These are phyloP conservation scores for Saccharomycodes ludwigii DNA, from an alignment of 805 yeast species.

Conservation along the genomic window DNA sequence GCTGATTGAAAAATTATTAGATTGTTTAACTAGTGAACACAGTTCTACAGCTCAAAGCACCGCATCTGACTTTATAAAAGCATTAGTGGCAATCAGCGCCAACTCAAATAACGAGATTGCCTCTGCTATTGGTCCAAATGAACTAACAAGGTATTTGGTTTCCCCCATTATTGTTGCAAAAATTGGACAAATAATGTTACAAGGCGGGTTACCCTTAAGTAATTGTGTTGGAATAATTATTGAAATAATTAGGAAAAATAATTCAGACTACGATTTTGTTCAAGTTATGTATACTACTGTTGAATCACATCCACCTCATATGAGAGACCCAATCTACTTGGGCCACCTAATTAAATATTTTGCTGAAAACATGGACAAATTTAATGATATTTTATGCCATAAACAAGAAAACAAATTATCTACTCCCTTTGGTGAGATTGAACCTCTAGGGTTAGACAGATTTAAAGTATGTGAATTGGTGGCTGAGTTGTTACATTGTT, in stretches of 20 bases:
- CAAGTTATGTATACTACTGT: slow-evolving; percentile 74
- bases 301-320: slow-evolving; percentile 84
- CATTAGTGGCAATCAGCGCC: slow-evolving; percentile 86
- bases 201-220: slow-evolving; percentile 77
- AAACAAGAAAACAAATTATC: slow-evolving; percentile 24
- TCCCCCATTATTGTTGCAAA: slow-evolving; percentile 55
- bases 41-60: slow-evolving; percentile 76
- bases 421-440: slow-evolving; percentile 42
- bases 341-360: slow-evolving; percentile 77
- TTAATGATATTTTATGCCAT: slow-evolving; percentile 46
- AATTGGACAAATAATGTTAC: slow-evolving; percentile 65
- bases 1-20: slow-evolving; percentile 60
- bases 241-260: slow-evolving; percentile 88
- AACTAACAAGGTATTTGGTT: slow-evolving; percentile 80
- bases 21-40: slow-evolving; percentile 54
- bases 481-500: slow-evolving; percentile 90
- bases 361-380: slow-evolving; percentile 43
- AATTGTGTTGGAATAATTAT: slow-evolving; percentile 93
- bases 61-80: slow-evolving; percentile 90
- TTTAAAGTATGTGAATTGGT: slow-evolving; percentile 87
- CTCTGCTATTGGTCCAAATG: slow-evolving; percentile 92
- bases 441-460: slow-evolving; percentile 84
- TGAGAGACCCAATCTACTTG: slow-evolving; percentile 84
- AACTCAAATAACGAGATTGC: slow-evolving; percentile 79
- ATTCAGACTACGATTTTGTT: slow-evolving; percentile 86